Evolutionary conservation across 768 basidiomycete species (phyloP), one percentile per base, ranked within the genome.

Genomic region (Lactifluus pinguis): DNA sequence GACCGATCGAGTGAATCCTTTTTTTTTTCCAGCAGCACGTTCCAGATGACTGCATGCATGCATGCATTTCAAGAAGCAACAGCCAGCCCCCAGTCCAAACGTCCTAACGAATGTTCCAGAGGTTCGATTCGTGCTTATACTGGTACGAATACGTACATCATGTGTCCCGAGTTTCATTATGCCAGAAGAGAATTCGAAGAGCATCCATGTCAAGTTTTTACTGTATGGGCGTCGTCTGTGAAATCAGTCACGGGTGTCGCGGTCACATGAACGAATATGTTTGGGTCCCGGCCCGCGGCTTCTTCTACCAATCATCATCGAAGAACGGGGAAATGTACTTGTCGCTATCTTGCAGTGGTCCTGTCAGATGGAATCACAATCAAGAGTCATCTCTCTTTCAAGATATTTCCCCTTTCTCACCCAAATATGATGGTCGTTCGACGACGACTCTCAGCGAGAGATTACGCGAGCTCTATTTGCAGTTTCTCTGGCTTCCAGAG

Each of bases 401-500:
- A 19, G 48, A 63, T 30, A 29, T 45, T 15, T 58, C 55, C 6
- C 64, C 61, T 7, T 65, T 65, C 49, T 63, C 62, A 1, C 61
- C 55, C 14, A 38, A n/a, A 8, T 63, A 62, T 10, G 63, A 64
- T n/a, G 51, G 59, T 21, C 63, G 60, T 25, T 49, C 57, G 15
- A 57, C 49, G 7, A 17, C 14, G 25, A 64, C 56, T 21, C 56
- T 63, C 48, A 11, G 4, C 29, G 64, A 65, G 48, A 57, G 49
- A 52, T 45, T 49, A 29, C 64, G 64, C 48, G 61, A 63, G 15
- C 51, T 65, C 10, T 65, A 65, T 42, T 34, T 63, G 47, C 64
- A 63, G 44, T 58, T 53, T 51, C 56, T 65, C 10, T 65, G 64
- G 64, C 64, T 65, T 21, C 64, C 61, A 47, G 61, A 65, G 64